Conservation (phyloP, 768 basidiomycete genomes). For the Rhodocollybia butyracea region DNA sequence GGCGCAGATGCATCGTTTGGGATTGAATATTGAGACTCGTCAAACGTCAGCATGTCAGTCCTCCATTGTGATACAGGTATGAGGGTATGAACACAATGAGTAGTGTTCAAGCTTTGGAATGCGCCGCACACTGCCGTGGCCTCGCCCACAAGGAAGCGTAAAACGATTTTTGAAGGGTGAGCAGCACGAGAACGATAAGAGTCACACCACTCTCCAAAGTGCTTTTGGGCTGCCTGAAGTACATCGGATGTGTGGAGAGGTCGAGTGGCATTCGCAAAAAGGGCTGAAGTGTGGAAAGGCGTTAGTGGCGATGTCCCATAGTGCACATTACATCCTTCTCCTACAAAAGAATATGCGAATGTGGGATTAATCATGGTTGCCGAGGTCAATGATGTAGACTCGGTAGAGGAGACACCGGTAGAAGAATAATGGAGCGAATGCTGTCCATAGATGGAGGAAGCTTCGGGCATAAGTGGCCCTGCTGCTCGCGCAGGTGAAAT, state of each 20-base stretch:
- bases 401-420: constrained; percentile 25
- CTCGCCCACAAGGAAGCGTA: constrained; percentile 25
- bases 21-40: constrained; percentile 22
- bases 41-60: constrained; percentile 22
- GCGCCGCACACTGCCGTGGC: constrained; percentile 27
- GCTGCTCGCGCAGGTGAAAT: constrained; percentile 11
- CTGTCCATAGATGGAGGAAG: not conserved
- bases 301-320: constrained; percentile 29
- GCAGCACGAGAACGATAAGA: constrained; percentile 18
- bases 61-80: constrained; percentile 24
- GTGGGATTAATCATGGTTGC: constrained; percentile 32
- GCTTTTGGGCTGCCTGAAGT: constrained; percentile 17
- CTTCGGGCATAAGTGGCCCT: constrained; percentile 10
- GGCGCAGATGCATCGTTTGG: constrained; percentile 19
- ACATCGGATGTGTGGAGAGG: constrained; percentile 12
- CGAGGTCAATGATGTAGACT: constrained; percentile 10
- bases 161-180: constrained; percentile 2
- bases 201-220: constrained; percentile 28
- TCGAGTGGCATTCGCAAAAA: constrained; percentile 15
- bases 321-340: constrained; percentile 28
- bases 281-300: constrained; percentile 29
- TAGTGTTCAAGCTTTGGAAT: constrained; percentile 12
- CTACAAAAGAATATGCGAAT: constrained; percentile 27
- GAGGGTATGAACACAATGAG: constrained; percentile 5
- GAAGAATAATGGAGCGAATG: constrained; percentile 24